Conservation (phyloP, 306 rosid species). For the Adenanthera pavonina region DNA sequence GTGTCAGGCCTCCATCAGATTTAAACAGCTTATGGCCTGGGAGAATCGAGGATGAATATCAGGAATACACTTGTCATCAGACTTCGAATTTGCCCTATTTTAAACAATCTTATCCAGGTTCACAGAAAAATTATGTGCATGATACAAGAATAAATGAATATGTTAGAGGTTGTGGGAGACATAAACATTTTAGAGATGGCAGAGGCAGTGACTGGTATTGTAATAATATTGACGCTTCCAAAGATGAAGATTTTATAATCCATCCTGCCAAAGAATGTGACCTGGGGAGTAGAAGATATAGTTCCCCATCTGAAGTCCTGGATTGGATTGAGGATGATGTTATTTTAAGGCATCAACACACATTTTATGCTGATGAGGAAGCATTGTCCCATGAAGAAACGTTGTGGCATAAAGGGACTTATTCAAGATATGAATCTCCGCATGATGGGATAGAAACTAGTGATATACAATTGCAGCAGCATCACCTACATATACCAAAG, state of each 20-base stretch:
- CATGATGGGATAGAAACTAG: conserved; percentile 45
- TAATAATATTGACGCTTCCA: conserved; percentile 40
- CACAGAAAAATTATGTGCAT: conserved; percentile 43
- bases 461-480: conserved; percentile 44
- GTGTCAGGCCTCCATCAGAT: conserved; percentile 28
- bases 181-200: conserved; percentile 34
- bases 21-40: conserved; percentile 46
- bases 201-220: conserved; percentile 46
- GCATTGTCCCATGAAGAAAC: conserved; percentile 36
- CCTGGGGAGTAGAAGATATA: conserved; percentile 38
- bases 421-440: conserved; percentile 37
- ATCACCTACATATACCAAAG: conserved; percentile 38
- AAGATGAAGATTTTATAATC: conserved; percentile 45
- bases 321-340: conserved; percentile 55
- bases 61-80: conserved; percentile 31
- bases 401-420: conserved; percentile 30
- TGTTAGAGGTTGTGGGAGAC: conserved; percentile 41
- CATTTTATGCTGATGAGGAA: conserved; percentile 32
- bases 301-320: conserved; percentile 46
- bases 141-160: conserved; percentile 41
- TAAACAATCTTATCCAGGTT: conserved; percentile 42
- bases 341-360: conserved; percentile 43
- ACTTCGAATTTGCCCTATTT: conserved; percentile 37
- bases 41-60: conserved; percentile 50
- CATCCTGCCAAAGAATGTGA: conserved; percentile 45